A percentile compares a stretch with the other conserved stretches of the same genome.
Evolutionary conservation across 345 rosid species (phyloP).

Genomic region (Erodium maritimum): DNA sequence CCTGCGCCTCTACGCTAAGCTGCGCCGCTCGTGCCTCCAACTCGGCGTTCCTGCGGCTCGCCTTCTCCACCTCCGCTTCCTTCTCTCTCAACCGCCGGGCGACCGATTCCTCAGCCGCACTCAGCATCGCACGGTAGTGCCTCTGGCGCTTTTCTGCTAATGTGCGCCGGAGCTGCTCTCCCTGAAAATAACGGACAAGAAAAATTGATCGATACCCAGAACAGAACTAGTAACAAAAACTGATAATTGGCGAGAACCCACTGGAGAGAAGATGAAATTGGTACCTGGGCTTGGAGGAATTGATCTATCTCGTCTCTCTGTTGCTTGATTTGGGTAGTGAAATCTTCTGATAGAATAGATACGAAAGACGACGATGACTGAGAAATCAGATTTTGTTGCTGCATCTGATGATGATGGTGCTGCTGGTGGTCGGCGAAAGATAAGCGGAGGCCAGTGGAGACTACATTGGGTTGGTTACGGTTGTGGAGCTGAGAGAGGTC

Average conservation of each 20-base stretch:
- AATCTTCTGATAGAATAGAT: constrained; percentile 35
- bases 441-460: constrained; percentile 73
- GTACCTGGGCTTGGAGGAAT: constrained; percentile 69
- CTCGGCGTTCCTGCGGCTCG: constrained; percentile 64
- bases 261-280: constrained; percentile 7
- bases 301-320: constrained; percentile 70
- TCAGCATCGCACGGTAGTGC: constrained; percentile 60
- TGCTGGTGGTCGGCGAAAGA: constrained; percentile 49
- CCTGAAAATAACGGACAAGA: constrained; percentile 23
- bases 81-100: constrained; percentile 49
- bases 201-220: background rate
- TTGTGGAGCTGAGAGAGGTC: constrained; percentile 46
- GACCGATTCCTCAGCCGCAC: constrained; percentile 56
- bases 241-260: background rate
- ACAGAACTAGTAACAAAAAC: too few species aligned
- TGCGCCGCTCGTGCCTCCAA: constrained; percentile 77
- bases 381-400: constrained; percentile 16
- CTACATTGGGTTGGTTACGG: constrained; percentile 41
- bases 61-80: constrained; percentile 62
- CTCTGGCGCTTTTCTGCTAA: constrained; percentile 59
- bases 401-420: constrained; percentile 21
- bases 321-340: constrained; percentile 47
- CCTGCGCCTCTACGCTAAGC: constrained; percentile 61
- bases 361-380: constrained; percentile 18
- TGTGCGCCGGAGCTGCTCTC: constrained; percentile 62